Evolutionary conservation across 2,329 filamentous ascomycete genomes (phyloP).

Genomic region (Penicillium frequentans): DNA sequence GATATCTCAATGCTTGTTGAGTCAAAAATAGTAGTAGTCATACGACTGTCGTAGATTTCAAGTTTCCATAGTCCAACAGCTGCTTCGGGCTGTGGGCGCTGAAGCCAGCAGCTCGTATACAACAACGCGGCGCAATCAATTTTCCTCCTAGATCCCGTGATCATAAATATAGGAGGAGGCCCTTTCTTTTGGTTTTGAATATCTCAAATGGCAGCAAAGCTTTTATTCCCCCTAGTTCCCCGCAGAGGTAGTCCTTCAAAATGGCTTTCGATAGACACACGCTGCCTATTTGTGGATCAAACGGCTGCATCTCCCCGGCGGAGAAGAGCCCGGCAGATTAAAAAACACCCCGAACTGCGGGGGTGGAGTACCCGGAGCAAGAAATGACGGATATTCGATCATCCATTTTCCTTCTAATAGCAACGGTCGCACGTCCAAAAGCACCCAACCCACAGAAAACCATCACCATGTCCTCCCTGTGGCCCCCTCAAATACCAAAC

Average conservation of each 20-base stretch:
- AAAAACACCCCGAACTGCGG: conserved; percentile 2
- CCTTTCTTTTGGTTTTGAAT: no score
- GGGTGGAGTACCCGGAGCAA: neutral
- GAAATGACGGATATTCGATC: conserved; percentile 8
- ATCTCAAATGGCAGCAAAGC: neutral
- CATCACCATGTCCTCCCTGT: conserved; percentile 11
- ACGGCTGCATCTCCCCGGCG: neutral
- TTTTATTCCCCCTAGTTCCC: neutral
- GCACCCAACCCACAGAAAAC: neutral
- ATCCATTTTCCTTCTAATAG: conserved; percentile 4
- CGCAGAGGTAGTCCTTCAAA: neutral
- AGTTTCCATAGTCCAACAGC: no score
- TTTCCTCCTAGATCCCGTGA: no score
- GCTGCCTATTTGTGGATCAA: neutral
- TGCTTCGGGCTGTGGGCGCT: no score
- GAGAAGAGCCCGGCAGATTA: neutral
- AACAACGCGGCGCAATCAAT: no score
- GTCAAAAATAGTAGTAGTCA: no score
- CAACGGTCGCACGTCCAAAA: neutral
- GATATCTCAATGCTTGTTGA: no score
- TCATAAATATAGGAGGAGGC: no score
- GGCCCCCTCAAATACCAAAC: conserved; percentile 19
- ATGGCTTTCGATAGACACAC: neutral
- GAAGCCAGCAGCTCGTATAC: no score
- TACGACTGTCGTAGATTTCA: no score